Conservation (phyloP, 2,329 filamentous ascomycete species). For the Aspergillus thermomutatus region DNA sequence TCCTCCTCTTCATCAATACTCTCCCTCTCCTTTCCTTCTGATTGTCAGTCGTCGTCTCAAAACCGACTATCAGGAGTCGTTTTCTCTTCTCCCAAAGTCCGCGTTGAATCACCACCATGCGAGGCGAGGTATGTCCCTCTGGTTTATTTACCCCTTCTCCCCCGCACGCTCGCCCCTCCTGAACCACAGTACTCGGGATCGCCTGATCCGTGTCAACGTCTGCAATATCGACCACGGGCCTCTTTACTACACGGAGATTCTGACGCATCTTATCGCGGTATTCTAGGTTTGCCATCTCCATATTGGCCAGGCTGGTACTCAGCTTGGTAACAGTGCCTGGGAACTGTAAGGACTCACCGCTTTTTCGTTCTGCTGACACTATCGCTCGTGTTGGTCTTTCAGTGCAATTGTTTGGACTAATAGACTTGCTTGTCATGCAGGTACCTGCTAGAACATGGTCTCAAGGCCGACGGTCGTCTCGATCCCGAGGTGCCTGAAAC, state of each 20-base stretch:
- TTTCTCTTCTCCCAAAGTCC: neutral
- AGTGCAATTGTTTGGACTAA: neutral
- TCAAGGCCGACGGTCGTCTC: slow-evolving; percentile 57
- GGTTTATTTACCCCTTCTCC: slow-evolving; percentile 18
- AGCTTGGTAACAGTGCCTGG: slow-evolving; percentile 67
- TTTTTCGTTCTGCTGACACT: slow-evolving; percentile 16
- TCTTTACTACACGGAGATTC: neutral
- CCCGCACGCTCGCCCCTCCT: slow-evolving; percentile 12
- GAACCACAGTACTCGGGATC: neutral
- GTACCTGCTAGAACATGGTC: slow-evolving; percentile 65
- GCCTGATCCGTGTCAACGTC: neutral
- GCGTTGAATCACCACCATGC: slow-evolving; percentile 23
- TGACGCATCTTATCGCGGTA: slow-evolving; percentile 6
- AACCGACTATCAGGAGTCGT: neutral
- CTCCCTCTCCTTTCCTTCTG: neutral
- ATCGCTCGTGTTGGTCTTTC: neutral
- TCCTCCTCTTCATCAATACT: slow-evolving; percentile 2
- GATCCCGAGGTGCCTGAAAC: slow-evolving; percentile 54
- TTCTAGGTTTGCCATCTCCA: slow-evolving; percentile 62
- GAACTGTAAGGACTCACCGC: slow-evolving; percentile 56
- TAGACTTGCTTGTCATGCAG: slow-evolving; percentile 32
- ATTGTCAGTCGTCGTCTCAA: neutral
- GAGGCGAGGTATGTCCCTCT: slow-evolving; percentile 30
- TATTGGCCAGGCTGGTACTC: slow-evolving; percentile 65
- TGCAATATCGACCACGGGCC: neutral